Percentiles rank a stretch among this genome's conserved stretches.
phyloP scores from a whole-genome alignment of 345 rosid species.

The Eucalyptus marginata region DNA sequence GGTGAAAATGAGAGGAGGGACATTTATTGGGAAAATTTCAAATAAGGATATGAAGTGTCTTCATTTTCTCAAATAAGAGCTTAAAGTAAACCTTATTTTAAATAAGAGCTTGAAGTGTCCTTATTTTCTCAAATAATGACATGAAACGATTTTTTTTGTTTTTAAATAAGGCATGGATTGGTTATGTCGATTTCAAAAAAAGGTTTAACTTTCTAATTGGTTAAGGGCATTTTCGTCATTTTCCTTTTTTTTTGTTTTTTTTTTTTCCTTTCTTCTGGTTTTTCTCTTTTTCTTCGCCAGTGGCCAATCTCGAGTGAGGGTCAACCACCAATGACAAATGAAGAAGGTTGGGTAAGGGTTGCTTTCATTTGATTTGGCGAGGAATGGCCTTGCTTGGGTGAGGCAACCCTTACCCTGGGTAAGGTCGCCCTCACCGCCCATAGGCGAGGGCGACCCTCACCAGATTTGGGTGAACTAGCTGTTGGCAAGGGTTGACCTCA shows the following conservation, averaged over 20 bases:
- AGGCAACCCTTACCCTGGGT: accelerated
- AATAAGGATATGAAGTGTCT: no score
- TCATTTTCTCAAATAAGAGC: no score
- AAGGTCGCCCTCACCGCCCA: background rate
- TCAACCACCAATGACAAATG: accelerated
- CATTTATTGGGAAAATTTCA: no score
- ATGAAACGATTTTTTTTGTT: no score
- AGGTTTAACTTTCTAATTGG: background rate
- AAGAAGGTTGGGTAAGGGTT: background rate
- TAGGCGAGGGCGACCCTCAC: background rate
- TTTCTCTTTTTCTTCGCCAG: no score
- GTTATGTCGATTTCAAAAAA: no score
- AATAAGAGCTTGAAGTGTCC: accelerated
- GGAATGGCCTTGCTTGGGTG: background rate
- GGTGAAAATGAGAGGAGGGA: background rate
- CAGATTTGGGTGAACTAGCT: no score
- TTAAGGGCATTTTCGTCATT: background rate
- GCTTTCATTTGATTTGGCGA: background rate
- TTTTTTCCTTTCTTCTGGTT: no score
- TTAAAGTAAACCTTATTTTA: no score
- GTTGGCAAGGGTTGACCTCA: no score
- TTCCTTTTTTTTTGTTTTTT: no score
- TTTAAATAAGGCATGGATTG: background rate
- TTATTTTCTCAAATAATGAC: no score
- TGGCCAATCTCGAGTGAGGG: accelerated